Evolutionary conservation across 345 rosid species (phyloP).

Genomic region (Syzygium aqueum): DNA sequence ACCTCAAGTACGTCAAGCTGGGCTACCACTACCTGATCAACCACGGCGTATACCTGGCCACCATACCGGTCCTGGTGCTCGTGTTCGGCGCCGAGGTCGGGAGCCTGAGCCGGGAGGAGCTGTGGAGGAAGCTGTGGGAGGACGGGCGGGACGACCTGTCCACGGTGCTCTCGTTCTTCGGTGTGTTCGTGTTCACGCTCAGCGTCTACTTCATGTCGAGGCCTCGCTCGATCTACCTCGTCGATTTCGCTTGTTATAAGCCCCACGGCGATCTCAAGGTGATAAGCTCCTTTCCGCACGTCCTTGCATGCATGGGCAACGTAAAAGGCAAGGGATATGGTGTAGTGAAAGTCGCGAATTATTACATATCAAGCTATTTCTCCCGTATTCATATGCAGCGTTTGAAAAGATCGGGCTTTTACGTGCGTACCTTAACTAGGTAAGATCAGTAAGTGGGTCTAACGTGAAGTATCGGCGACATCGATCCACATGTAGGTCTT

Average conservation of each 20-base stretch:
- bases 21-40: constrained; percentile 94
- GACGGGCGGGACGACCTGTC: constrained; percentile 68
- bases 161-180: constrained; percentile 51
- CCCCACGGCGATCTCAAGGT: constrained; percentile 89
- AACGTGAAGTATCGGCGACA: neutral
- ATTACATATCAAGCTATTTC: neutral
- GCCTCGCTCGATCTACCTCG: constrained; percentile 75
- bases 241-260: constrained; percentile 74
- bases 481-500: neutral
- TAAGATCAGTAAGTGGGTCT: neutral
- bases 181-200: constrained; percentile 58
- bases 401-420: neutral
- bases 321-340: neutral
- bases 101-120: constrained; percentile 70
- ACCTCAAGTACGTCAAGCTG: constrained; percentile 85
- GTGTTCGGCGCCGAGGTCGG: constrained; percentile 89
- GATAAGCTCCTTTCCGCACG: neutral
- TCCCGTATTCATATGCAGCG: neutral
- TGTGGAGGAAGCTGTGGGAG: constrained; percentile 82
- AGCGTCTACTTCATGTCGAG: constrained; percentile 77
- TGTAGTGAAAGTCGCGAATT: neutral
- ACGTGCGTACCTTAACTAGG: neutral
- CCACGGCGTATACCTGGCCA: constrained; percentile 87
- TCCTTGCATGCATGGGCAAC: neutral
- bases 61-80: constrained; percentile 69